Base-by-base conservation (phyloP, 2,329 filamentous ascomycete species). In the Tolypocladium inflatum region DNA sequence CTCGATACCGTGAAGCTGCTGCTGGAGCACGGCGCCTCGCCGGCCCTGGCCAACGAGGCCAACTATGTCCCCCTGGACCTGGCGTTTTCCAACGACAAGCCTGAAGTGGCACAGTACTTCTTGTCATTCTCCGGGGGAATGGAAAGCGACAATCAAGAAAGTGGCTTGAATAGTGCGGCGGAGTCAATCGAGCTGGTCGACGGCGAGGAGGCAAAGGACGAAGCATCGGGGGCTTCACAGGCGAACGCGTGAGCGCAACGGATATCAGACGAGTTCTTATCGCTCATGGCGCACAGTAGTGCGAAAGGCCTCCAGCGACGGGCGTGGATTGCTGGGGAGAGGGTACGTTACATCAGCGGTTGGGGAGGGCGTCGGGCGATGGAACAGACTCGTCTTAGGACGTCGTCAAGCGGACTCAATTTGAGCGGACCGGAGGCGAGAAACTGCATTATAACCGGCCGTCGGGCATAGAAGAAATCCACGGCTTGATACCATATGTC, bases 1-100 rank as follows among this genome's bases (percentile, higher is more conserved):
- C 76, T 97, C 3, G 83, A 87, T 7, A 83, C 86, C 4, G 90
- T 96, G 8, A 89, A 92, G 76, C 74, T 85, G 0, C 80, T 99
- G 15, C 79, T 96, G 2, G 84, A 86, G 51, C 78, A 84, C 3
- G 91, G 91, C 2, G 91, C 91, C 1, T 87, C 91, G 59, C 86
- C 91, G 5, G 85, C 85, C 13, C 76, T 91, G 38, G 86, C 86
- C 67, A 97, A 97, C 70, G 84, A 87, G 68, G 89, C 89, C 54
- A 91, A 95, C 35, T 90, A 96, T 66, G 88, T 92, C 65, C 85
- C 88, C 3, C 77, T 91, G 2, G 90, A 91, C 65, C 77, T 91
- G 64, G 88, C 89, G 19, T 84, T 89, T 70, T 80, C 88, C 64
- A 84, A 85, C 62, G 83, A 86, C 64, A 86, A 89, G 77, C 77